These are phyloP conservation scores for Chaetothyriales sp. DNA, from an alignment of 2,329 filamentous ascomycete species.

Conservation along the genomic window DNA sequence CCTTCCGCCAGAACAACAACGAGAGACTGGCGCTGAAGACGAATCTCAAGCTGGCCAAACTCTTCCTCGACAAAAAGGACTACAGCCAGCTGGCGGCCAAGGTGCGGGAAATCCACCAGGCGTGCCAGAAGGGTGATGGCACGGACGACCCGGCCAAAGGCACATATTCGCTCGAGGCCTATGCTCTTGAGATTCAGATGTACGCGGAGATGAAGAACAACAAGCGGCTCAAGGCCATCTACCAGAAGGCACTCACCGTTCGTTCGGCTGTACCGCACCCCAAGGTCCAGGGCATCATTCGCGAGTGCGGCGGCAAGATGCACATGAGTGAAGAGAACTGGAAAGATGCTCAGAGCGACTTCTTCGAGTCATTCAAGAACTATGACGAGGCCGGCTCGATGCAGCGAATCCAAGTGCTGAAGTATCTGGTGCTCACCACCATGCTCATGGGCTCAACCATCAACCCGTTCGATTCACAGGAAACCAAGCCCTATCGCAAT, in stretches of 20 bases:
- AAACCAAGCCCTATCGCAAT: constrained; percentile 95
- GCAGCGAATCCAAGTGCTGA: constrained; percentile 91
- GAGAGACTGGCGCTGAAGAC: constrained; percentile 96
- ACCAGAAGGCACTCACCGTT: constrained; percentile 79
- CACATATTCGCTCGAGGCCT: constrained; percentile 89
- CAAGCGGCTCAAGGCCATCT: constrained; percentile 85
- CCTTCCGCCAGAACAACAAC: constrained; percentile 95
- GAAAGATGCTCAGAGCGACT: constrained; percentile 92
- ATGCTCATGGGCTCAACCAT: constrained; percentile 99
- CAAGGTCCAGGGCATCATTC: constrained; percentile 97
- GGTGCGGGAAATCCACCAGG: constrained; percentile 71
- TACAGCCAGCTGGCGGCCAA: constrained; percentile 69
- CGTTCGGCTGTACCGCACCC: constrained; percentile 95
- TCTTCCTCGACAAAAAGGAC: constrained; percentile 83
- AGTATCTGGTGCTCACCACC: constrained; percentile 88
- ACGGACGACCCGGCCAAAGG: constrained; percentile 86
- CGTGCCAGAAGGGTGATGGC: constrained; percentile 77
- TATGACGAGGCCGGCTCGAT: constrained; percentile 96
- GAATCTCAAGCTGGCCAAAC: constrained; percentile 85
- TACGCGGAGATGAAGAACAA: constrained; percentile 93
- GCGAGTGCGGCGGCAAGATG: constrained; percentile 98
- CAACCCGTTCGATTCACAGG: constrained; percentile 96
- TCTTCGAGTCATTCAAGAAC: constrained; percentile 97
- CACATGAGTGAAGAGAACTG: constrained; percentile 99
- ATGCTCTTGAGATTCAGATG: constrained; percentile 97